Evolutionary conservation across 768 basidiomycete genomes (phyloP).

Genomic region (Pulveroboletus sp.): DNA sequence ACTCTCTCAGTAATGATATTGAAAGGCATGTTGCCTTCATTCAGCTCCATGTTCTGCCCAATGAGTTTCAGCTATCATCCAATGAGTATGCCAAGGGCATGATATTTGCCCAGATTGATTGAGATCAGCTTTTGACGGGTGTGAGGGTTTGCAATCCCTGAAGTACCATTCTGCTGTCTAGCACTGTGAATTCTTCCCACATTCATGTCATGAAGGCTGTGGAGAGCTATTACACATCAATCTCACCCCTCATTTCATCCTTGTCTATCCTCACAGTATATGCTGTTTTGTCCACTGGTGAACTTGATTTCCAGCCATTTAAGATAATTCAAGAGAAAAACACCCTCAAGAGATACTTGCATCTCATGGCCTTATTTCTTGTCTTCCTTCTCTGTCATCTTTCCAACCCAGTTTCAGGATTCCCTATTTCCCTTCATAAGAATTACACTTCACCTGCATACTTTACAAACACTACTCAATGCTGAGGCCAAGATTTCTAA

Average conservation of each 20-base stretch:
- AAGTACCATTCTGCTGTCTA: too few relatives aligned
- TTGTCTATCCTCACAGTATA: neutral
- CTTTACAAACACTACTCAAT: too few relatives aligned
- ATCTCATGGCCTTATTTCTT: neutral
- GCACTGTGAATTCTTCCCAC: too few relatives aligned
- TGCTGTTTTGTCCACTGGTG: neutral
- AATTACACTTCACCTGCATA: neutral
- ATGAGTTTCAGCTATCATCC: too few relatives aligned
- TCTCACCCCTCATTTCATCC: neutral
- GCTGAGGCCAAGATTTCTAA: neutral
- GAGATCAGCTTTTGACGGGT: too few relatives aligned
- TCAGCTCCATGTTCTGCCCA: too few relatives aligned
- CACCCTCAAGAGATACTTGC: neutral
- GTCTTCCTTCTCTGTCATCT: neutral
- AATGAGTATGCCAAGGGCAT: too few relatives aligned
- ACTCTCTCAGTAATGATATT: too few relatives aligned
- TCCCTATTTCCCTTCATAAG: neutral
- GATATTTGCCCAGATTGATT: too few relatives aligned
- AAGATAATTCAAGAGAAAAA: neutral
- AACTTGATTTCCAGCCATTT: neutral
- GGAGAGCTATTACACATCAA: neutral
- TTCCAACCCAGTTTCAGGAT: neutral
- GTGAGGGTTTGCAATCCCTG: too few relatives aligned
- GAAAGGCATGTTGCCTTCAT: too few relatives aligned
- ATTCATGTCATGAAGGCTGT: too few relatives aligned